Evolutionary conservation across 352 stramenopile species (phyloP), one percentile per base, ranked within the genome.

Genomic region (Peronospora belbahrii): DNA sequence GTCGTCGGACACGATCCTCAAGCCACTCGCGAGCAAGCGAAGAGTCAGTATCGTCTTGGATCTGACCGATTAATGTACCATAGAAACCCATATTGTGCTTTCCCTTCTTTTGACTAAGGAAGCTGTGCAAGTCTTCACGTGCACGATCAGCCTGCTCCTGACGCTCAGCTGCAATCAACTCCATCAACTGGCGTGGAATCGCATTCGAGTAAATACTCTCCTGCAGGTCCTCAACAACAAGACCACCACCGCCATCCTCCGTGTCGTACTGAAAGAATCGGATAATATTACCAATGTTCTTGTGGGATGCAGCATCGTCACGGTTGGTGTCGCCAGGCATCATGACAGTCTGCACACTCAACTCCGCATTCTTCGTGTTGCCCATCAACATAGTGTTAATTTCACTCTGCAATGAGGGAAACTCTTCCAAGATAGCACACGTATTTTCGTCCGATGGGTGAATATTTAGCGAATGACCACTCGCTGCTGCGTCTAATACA

Each of bases 271-370:
- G 80, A 49, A 94, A 94, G 42, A 88, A 94, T 9, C 79, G 77
- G 28, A 90, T 89, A 33, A 94, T 89, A 59, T 94, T 90, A 17
- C 82, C 82, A 38, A 94, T 94, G 48, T 88, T 88, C 52, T 89
- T 88, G 62, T 94, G 82, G 7, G 73, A 70, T 3, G 78, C 67
- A 50, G 65, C 22, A 9, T 90, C 79, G n/a, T 89, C 82, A 9
- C 82, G 81, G 5, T 67, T 74, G 10, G 67, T 74, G 13, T 89
- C 78, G 7, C 80, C 82, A 14, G 79, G 76, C 82, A 94, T 91
- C 73, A 89, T 89, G 22, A 94, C 82, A 0, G 82, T 94, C 47
- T 87, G 77, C 6, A 94, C 79, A 52, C 78, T 89, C 32, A 94
- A 54, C 52, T 94, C 79, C 0, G 82, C 77, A 41, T 91, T 91